Conservation (phyloP, 106 monocot species). For the Acorus gramineus region DNA sequence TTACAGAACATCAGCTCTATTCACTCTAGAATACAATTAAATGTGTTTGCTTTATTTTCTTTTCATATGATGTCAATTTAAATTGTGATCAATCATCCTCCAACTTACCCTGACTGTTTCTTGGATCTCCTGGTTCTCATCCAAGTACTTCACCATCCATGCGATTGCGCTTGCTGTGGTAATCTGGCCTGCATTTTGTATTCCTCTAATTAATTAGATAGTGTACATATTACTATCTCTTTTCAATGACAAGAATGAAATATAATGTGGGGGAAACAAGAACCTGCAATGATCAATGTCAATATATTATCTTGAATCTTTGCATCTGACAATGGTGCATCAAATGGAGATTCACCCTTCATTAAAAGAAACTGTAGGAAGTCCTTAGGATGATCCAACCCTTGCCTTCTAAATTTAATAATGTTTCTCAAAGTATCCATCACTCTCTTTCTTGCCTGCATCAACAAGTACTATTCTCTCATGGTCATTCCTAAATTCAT, state of each 20-base stretch:
- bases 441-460: slow-evolving; percentile 62
- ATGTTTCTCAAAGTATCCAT: slow-evolving; percentile 29
- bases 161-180: slow-evolving; percentile 73
- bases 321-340: slow-evolving; percentile 25
- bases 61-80: no score
- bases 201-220: not conserved
- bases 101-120: slow-evolving; percentile 42
- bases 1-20: no score
- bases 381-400: slow-evolving; percentile 27
- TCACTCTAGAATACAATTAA: no score
- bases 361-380: slow-evolving; percentile 41
- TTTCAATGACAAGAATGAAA: not conserved
- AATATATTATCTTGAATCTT: slow-evolving; percentile 68
- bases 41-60: no score
- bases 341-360: slow-evolving; percentile 10
- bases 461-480: no score
- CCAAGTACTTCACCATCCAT: slow-evolving; percentile 86
- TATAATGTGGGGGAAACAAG: not conserved
- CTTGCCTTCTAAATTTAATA: slow-evolving; percentile 26
- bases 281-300: slow-evolving; percentile 82
- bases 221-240: not conserved
- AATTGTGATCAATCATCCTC: not conserved
- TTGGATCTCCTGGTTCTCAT: slow-evolving; percentile 58
- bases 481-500: no score
- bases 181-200: slow-evolving; percentile 46